Base-by-base conservation (phyloP, 345 rosid genomes). In the Hevea brasiliensis region DNA sequence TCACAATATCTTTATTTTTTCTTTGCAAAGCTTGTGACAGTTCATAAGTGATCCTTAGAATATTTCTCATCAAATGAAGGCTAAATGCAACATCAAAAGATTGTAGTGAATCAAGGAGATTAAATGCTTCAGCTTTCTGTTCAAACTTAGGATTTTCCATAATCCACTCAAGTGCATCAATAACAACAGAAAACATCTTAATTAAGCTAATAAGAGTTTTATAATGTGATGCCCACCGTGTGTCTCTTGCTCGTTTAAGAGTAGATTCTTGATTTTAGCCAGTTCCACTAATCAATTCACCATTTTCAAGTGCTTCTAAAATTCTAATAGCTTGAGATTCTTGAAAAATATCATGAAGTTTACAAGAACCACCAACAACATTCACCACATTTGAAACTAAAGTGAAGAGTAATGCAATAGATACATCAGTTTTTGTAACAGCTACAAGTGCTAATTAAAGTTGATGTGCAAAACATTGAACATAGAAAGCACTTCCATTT, bases 1-100 rank as follows among this genome's bases (percentile, higher is more conserved):
- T 55, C 13, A 65, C 57, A 73, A 65, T 73, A 42, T 65, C 64
- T 73, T 73, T 45, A 65, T 73, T 44, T 24, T 73, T 64, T 61
- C 45, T 32, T 37, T 65, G 68, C n/a, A 41, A 23, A n/a, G n/a
- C 54, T 23, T 65, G 35, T n/a, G n/a, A n/a, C n/a, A n/a, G n/a
- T n/a, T n/a, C n/a, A n/a, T n/a, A n/a, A n/a, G n/a, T n/a, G n/a
- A 65, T 65, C 44, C 48, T 15, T 41, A 62, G 18, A 2, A 62
- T 20, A 2, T 62, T 7, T 21, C 20, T 40, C 50, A 62, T 65
- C 18, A 65, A 24, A 65, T 21, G 32, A 9, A 65, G 54, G 8
- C 18, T n/a, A 45, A 65, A 44, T n/a, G 14, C 2, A 44, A 44
- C 21, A 11, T 65, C 54, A 65, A 65, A 59, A 6, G 53, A 65